These are phyloP conservation scores for Cyberlindnera maritima DNA, from an alignment of 805 yeast genomes.

Conservation along the genomic window DNA sequence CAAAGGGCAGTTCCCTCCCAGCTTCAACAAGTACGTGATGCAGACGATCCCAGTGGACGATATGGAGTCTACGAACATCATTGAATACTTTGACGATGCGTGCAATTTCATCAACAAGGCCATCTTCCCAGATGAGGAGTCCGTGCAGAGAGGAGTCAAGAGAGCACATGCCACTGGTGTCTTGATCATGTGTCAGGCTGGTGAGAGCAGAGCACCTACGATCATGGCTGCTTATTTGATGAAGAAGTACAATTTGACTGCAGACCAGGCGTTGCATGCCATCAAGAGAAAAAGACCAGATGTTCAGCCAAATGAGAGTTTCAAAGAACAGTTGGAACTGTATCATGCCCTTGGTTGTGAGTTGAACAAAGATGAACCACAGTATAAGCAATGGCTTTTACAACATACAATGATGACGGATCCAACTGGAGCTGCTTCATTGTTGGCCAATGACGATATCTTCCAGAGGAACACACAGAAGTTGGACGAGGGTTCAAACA, in stretches of 20 bases:
- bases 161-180: slow-evolving; percentile 42
- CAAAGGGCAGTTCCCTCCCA: slow-evolving; percentile 57
- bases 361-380: slow-evolving; percentile 30
- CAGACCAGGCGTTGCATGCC: slow-evolving; percentile 68
- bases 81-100: slow-evolving; percentile 57
- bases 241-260: slow-evolving; percentile 62
- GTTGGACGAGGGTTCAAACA: slow-evolving; percentile 29
- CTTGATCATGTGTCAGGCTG: slow-evolving; percentile 82
- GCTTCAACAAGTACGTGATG: slow-evolving; percentile 47
- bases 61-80: slow-evolving; percentile 60
- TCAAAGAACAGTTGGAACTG: slow-evolving; percentile 65
- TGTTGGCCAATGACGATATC: slow-evolving; percentile 30
- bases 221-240: slow-evolving; percentile 85
- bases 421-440: slow-evolving; percentile 38
- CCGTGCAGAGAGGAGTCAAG: slow-evolving; percentile 25
- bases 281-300: slow-evolving; percentile 60
- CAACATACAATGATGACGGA: slow-evolving; percentile 37
- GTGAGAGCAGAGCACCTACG: slow-evolving; percentile 87
- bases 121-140: slow-evolving; percentile 42
- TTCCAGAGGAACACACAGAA: slow-evolving; percentile 28
- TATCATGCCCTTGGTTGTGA: slow-evolving; percentile 47
- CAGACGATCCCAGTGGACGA: slow-evolving; percentile 73
- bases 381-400: slow-evolving; percentile 44
- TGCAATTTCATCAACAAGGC: slow-evolving; percentile 68
- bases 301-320: slow-evolving; percentile 72